A percentile compares a stretch with the other conserved stretches of the same genome.
Conservation (phyloP, 1,284 basidiomycete genomes). For the Cryptococcus sp. region DNA sequence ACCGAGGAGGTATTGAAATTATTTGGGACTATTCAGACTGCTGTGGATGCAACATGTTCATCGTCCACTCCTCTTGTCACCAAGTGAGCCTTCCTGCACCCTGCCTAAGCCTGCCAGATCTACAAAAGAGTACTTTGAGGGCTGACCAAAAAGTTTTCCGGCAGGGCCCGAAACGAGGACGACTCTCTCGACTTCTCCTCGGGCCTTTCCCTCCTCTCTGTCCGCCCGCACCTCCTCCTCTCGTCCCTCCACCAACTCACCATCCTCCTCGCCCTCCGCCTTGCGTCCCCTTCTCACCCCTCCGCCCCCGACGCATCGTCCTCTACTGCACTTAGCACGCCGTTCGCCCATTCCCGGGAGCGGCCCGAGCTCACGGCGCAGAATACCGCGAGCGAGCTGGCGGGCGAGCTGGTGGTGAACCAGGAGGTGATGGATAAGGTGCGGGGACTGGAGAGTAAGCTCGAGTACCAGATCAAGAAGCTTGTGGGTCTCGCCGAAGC, state of each 20-base stretch:
- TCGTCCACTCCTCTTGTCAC: constrained; percentile 38
- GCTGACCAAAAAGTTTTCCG: background rate
- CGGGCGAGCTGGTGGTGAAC: constrained; percentile 39
- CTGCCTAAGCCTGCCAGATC: background rate
- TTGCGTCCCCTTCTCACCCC: constrained; percentile 11
- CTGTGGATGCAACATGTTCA: constrained; percentile 41
- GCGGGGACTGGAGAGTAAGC: constrained; percentile 67
- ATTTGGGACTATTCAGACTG: constrained; percentile 40
- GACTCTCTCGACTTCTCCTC: constrained; percentile 62
- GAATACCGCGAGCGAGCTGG: constrained; percentile 20
- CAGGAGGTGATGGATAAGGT: constrained; percentile 55
- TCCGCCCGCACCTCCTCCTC: constrained; percentile 82
- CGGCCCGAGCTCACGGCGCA: constrained; percentile 2
- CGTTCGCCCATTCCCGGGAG: constrained; percentile 8
- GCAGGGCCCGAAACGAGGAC: constrained; percentile 31
- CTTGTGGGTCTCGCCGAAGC: constrained; percentile 69
- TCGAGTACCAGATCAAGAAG: constrained; percentile 95
- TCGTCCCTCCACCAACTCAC: constrained; percentile 84
- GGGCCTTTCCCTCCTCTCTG: constrained; percentile 84
- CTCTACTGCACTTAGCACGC: constrained; percentile 21
- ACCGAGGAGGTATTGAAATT: constrained; percentile 36
- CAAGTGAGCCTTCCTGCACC: constrained; percentile 31
- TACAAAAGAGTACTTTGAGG: background rate
- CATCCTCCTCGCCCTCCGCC: constrained; percentile 63
- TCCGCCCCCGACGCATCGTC: constrained; percentile 9